These are phyloP conservation scores for Microdochium paspali DNA, from an alignment of 2,329 filamentous ascomycete species.

Conservation along the genomic window DNA sequence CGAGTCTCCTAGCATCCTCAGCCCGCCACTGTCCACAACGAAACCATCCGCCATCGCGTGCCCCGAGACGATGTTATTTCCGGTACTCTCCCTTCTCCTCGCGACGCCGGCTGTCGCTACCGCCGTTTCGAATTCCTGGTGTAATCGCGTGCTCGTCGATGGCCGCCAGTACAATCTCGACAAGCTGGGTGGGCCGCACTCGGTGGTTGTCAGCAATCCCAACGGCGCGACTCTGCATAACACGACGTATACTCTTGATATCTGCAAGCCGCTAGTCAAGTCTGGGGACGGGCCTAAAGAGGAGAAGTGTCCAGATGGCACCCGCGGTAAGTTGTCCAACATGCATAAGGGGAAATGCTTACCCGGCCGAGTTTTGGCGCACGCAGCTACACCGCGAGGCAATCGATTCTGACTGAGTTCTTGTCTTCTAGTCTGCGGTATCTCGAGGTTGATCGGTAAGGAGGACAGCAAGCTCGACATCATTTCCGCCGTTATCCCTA, in stretches of 20 bases:
- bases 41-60: neutral
- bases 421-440: constrained; percentile 57
- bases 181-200: constrained; percentile 56
- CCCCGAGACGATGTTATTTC: neutral
- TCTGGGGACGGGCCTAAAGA: constrained; percentile 43
- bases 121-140: neutral
- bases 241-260: constrained; percentile 73
- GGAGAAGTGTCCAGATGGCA: constrained; percentile 58
- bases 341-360: neutral
- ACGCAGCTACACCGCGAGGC: neutral
- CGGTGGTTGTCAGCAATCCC: constrained; percentile 51
- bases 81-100: neutral
- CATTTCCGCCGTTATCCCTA: constrained; percentile 53
- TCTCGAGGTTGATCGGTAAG: constrained; percentile 47
- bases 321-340: constrained; percentile 45
- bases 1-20: no score
- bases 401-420: constrained; percentile 5
- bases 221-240: constrained; percentile 50
- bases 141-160: constrained; percentile 19
- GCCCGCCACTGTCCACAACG: neutral
- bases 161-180: constrained; percentile 54
- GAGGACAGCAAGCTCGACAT: constrained; percentile 35
- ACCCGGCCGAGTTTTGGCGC: neutral
- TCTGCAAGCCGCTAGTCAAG: constrained; percentile 60
- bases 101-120: neutral